Percentiles rank a stretch among this genome's conserved stretches.
Evolutionary conservation across 306 rosid genomes (phyloP).

Genomic region (Pachyrhizus erosus): DNA sequence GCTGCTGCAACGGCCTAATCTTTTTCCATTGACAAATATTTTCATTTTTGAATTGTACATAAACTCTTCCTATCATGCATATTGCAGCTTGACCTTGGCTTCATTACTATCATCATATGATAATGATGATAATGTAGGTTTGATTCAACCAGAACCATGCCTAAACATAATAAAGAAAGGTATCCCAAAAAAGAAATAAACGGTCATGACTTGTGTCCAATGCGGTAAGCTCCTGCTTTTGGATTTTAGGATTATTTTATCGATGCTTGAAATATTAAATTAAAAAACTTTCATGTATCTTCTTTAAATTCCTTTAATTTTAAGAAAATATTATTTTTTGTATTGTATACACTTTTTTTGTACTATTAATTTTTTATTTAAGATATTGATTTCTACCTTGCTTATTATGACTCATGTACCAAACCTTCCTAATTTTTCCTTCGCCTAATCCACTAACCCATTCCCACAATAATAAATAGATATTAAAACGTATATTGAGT

Average conservation of each 20-base stretch:
- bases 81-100: constrained; percentile 38
- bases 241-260: not conserved
- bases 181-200: not conserved
- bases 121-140: constrained; percentile 40
- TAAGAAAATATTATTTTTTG: not conserved
- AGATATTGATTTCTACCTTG: too few species aligned
- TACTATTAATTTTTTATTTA: too few species aligned
- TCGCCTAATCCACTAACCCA: too few species aligned
- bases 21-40: not conserved
- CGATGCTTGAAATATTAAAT: not conserved
- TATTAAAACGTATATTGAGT: too few species aligned
- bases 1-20: constrained; percentile 83
- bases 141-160: constrained; percentile 24
- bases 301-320: not conserved
- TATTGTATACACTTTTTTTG: too few species aligned
- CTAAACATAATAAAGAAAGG: not conserved
- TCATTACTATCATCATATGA: constrained; percentile 14
- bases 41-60: constrained; percentile 48
- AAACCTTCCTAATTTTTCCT: too few species aligned
- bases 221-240: not conserved
- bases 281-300: not conserved
- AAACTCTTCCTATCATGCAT: constrained; percentile 36
- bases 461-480: too few species aligned
- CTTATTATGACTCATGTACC: too few species aligned
- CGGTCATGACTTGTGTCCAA: not conserved